Conservation (phyloP, 1,284 basidiomycete genomes). For the Gastroboletus turbinatus region DNA sequence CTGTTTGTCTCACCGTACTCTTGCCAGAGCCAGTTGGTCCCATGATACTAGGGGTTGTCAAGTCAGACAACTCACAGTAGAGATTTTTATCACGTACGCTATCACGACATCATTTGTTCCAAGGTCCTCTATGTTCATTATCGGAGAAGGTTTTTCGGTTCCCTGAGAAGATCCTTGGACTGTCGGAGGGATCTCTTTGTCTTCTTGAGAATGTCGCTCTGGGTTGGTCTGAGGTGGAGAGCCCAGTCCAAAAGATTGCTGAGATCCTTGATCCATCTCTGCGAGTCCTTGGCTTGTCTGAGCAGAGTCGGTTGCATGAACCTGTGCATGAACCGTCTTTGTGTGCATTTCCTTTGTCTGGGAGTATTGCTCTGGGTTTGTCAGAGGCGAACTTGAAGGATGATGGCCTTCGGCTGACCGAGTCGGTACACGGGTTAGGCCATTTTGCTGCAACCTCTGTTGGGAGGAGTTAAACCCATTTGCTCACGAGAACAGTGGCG, state of each 20-base stretch:
- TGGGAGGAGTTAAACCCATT: not conserved
- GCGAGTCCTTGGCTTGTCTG: too few relatives aligned
- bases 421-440: not conserved
- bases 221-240: not conserved
- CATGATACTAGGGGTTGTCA: slow-evolving; percentile 17
- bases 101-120: slow-evolving; percentile 17
- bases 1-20: slow-evolving; percentile 13
- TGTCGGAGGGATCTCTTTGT: not conserved
- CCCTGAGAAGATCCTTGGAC: not conserved
- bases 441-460: not conserved
- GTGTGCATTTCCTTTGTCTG: not conserved
- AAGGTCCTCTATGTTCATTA: not conserved
- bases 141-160: not conserved
- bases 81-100: slow-evolving; percentile 17
- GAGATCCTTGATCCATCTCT: not conserved
- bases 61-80: not conserved
- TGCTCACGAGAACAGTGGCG: not conserved
- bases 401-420: too few relatives aligned
- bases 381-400: too few relatives aligned
- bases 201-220: not conserved
- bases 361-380: not conserved
- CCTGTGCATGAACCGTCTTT: accelerated
- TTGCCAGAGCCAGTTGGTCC: slow-evolving; percentile 14
- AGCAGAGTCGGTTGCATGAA: too few relatives aligned
- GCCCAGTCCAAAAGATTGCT: not conserved